Evolutionary conservation across 2,329 filamentous ascomycete genomes (phyloP), one percentile per base, ranked within the genome.

Genomic region (Graphilbum sp.): DNA sequence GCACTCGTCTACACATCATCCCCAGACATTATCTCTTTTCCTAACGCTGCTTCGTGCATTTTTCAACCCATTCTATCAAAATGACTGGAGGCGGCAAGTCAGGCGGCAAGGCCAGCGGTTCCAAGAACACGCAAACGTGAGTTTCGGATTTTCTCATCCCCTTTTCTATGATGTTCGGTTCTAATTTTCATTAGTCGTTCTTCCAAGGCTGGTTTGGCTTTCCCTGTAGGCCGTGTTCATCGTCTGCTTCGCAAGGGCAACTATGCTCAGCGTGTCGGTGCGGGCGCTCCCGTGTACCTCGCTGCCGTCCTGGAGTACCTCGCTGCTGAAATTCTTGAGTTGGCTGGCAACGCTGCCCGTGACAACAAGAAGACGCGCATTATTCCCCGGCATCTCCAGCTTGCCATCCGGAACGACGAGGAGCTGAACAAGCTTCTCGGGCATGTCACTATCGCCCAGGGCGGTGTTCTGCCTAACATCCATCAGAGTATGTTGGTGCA

Each of bases 311-410:
- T 98, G 36, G 90, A 98, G 69, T 98, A 98, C 62, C 81, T 98
- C 43, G 88, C 90, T 52, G 90, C 90, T 50, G 90, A 98, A 72
- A 95, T 98, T 53, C 86, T 98, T 57, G 90, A 98, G 69, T 69
- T 98, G 67, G 90, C 90, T 62, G 90, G 90, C 54, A 98, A 98
- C 64, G 90, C 90, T 55, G 90, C 90, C 47, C 88, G 90, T 54
- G 90, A 98, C 70, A 95, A 96, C 79, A 98, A 98, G 84, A 96
- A 96, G 82, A 98, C 88, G 49, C 87, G 90, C 81, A 98, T 98
- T 69, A 98, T 96, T 45, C 90, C 90, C 49, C 86, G 90, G 65
- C 90, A 98, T 66, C 77, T 98, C 35, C 90, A 98, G 72, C 85
- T 98, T 53, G 90, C 90, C 66, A 98, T 98, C 71, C 80, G 90